Conservation (phyloP, 2,329 filamentous ascomycete genomes). For the Aspergillus pseudoterreus region DNA sequence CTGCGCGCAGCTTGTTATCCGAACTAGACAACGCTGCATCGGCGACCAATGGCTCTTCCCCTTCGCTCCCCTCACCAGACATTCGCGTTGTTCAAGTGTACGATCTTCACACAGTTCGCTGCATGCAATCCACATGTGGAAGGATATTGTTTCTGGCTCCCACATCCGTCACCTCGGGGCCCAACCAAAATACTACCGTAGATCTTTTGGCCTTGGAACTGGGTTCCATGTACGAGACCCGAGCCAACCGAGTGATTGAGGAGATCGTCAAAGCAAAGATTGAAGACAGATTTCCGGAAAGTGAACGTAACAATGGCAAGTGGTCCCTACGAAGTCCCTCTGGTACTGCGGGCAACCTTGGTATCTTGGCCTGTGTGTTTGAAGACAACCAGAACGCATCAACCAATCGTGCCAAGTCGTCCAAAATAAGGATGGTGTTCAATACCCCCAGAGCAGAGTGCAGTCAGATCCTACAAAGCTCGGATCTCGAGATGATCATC, state of each 20-base stretch:
- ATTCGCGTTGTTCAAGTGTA: conserved; percentile 74
- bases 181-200: conserved; percentile 19
- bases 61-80: conserved; percentile 52
- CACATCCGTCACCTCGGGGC: conserved; percentile 18
- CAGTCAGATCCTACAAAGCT: conserved; percentile 27
- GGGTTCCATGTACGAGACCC: conserved; percentile 72
- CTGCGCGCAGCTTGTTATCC: conserved; percentile 72
- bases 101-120: conserved; percentile 64
- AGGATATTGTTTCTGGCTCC: conserved; percentile 36
- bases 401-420: conserved; percentile 49
- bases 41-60: conserved; percentile 35
- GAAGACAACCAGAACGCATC: conserved; percentile 39
- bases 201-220: conserved; percentile 67
- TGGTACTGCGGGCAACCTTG: conserved; percentile 54
- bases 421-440: conserved; percentile 36
- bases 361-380: conserved; percentile 46
- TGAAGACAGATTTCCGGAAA: conserved; percentile 77
- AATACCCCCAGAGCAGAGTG: conserved; percentile 29
- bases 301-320: conserved; percentile 73
- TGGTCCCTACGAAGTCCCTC: conserved; percentile 75
- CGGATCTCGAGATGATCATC: conserved; percentile 48
- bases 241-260: conserved; percentile 72
- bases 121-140: conserved; percentile 50
- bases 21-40: conserved; percentile 79
- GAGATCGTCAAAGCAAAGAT: conserved; percentile 83